Evolutionary conservation across 2,329 filamentous ascomycete genomes (phyloP).

Genomic region (Paecilomyces sp.): DNA sequence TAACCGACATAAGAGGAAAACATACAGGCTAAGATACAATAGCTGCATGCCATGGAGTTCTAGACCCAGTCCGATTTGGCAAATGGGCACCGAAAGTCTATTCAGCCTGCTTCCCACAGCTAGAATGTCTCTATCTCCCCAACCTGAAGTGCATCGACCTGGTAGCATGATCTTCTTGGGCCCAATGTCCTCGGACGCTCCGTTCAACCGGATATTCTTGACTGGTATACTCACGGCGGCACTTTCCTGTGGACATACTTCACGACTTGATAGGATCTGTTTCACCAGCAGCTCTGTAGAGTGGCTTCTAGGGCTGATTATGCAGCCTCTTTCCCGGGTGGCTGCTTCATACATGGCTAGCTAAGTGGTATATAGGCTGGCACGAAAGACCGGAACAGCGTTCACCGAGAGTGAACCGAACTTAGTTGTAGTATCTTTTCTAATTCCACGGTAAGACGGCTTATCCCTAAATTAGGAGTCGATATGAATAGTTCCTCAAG

Average conservation of each 20-base stretch:
- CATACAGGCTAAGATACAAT: neutral
- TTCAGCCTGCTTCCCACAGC: neutral
- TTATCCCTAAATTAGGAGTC: neutral
- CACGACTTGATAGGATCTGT: neutral
- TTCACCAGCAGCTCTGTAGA: neutral
- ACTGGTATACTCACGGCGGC: neutral
- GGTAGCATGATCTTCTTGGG: neutral
- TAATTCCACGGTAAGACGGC: neutral
- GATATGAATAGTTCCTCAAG: neutral
- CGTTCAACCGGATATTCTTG: neutral
- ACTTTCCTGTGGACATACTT: neutral
- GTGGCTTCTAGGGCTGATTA: neutral
- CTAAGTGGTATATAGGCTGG: neutral
- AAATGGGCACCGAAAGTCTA: neutral
- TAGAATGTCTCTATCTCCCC: neutral
- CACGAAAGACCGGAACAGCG: neutral
- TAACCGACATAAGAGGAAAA: neutral
- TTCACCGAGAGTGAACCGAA: neutral
- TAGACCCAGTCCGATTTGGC: neutral
- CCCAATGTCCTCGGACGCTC: neutral
- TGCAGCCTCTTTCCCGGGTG: neutral
- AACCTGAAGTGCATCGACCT: neutral
- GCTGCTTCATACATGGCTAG: neutral
- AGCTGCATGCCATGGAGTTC: neutral
- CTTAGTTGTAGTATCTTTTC: neutral